A percentile compares a stretch with the other conserved stretches of the same genome.
Evolutionary conservation across 1,139 yeast genomes (phyloP).

Genomic region (Taphrina betulina): DNA sequence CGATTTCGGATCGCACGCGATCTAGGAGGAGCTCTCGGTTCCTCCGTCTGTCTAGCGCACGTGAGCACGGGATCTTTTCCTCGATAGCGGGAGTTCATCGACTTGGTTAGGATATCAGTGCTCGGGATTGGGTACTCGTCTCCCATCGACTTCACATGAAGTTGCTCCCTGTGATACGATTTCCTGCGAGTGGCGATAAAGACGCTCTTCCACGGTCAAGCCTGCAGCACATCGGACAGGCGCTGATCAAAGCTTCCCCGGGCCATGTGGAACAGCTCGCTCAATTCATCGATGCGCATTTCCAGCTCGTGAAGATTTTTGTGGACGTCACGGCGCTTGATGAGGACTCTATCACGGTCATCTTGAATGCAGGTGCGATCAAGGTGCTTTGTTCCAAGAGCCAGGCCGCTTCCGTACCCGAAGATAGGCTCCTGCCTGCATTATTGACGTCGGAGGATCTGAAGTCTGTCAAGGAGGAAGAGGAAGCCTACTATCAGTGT

Average conservation of each 20-base stretch:
- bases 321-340: conserved; percentile 24
- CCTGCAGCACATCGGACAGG: conserved; percentile 25
- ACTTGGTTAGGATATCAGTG: no score
- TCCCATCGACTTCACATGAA: no score
- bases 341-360: neutral
- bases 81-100: no score
- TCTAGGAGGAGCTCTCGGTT: no score
- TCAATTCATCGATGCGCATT: conserved; percentile 18
- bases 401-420: conserved; percentile 10
- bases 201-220: conserved; percentile 16
- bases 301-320: conserved; percentile 13
- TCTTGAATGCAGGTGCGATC: conserved; percentile 20
- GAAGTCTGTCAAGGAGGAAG: conserved; percentile 1
- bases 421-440: neutral
- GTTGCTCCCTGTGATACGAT: conserved; percentile 13
- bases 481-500: conserved; percentile 2
- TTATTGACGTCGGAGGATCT: conserved; percentile 2
- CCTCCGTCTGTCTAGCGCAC: no score
- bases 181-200: neutral
- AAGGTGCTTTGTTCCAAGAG: conserved; percentile 5
- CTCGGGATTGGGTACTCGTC: no score
- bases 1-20: no score
- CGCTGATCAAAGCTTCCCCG: conserved; percentile 5
- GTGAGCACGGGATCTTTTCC: no score
- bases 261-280: conserved; percentile 1